A percentile compares a stretch with the other conserved stretches of the same genome.
Conservation (phyloP, 768 basidiomycete genomes). For the Phlebiopsis gigantea region DNA sequence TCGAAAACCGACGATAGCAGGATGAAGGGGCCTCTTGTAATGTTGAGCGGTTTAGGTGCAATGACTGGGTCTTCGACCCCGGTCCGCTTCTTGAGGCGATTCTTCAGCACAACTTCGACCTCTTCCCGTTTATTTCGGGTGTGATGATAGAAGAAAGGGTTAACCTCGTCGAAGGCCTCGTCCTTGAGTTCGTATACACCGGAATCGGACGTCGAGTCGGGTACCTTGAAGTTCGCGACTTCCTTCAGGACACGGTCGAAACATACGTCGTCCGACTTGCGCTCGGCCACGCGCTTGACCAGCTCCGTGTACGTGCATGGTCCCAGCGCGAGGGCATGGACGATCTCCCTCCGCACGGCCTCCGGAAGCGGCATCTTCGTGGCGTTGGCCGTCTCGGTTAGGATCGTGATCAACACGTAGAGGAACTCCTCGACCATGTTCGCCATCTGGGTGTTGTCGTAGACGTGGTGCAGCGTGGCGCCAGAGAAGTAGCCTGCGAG, state of each 20-base stretch:
- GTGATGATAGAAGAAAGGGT: slow-evolving; percentile 93
- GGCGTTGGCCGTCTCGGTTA: slow-evolving; percentile 77
- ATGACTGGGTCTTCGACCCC: slow-evolving; percentile 65
- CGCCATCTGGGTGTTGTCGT: slow-evolving; percentile 66
- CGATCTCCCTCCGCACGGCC: slow-evolving; percentile 76
- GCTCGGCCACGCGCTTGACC: slow-evolving; percentile 84
- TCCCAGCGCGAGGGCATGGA: slow-evolving; percentile 86
- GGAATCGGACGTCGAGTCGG: slow-evolving; percentile 70
- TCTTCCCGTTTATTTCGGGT: slow-evolving; percentile 90
- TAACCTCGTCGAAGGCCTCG: slow-evolving; percentile 78
- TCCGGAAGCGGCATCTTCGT: slow-evolving; percentile 57
- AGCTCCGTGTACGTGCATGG: slow-evolving; percentile 89
- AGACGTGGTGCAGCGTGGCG: slow-evolving; percentile 46
- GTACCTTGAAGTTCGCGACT: slow-evolving; percentile 78
- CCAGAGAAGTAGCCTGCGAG: slow-evolving; percentile 78
- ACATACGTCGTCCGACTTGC: slow-evolving; percentile 75
- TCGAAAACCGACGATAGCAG: slow-evolving; percentile 60
- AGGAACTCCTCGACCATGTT: slow-evolving; percentile 92
- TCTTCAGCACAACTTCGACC: slow-evolving; percentile 71
- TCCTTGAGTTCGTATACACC: slow-evolving; percentile 89
- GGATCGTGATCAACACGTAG: slow-evolving; percentile 79
- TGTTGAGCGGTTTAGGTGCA: slow-evolving; percentile 64
- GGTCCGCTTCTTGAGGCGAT: slow-evolving; percentile 59
- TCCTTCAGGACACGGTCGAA: slow-evolving; percentile 76
- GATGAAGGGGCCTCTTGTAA: slow-evolving; percentile 65